These are phyloP conservation scores for Metschnikowia aberdeeniae DNA, from an alignment of 805 yeast species.

Conservation along the genomic window DNA sequence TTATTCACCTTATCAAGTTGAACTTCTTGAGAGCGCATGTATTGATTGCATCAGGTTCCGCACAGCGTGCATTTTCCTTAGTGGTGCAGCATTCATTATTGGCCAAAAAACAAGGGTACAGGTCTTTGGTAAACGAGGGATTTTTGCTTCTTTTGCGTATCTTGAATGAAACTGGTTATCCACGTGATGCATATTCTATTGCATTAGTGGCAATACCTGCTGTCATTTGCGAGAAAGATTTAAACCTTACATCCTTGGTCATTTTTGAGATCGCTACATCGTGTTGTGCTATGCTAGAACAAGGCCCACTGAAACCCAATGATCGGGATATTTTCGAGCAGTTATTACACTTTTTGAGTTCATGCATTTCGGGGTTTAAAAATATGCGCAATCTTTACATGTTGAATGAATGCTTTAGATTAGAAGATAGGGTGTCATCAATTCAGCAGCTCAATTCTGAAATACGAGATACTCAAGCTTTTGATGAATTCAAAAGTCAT, in stretches of 20 bases:
- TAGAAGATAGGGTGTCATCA: conserved; percentile 25
- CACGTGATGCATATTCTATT: conserved; percentile 42
- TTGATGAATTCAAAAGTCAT: conserved; percentile 12
- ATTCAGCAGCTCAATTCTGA: conserved; percentile 6
- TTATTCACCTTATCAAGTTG: conserved; percentile 43
- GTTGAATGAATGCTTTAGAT: conserved; percentile 36
- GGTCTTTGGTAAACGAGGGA: conserved; percentile 44
- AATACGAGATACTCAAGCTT: conserved; percentile 7
- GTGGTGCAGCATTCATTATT: conserved; percentile 47
- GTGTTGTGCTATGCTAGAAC: conserved; percentile 18
- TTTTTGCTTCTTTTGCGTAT: conserved; percentile 43
- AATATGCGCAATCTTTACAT: conserved; percentile 33
- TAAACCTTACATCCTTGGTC: conserved; percentile 33
- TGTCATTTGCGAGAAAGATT: conserved; percentile 37
- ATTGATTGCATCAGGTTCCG: conserved; percentile 39
- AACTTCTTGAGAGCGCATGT: conserved; percentile 46
- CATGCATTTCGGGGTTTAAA: conserved; percentile 44
- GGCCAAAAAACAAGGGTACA: conserved; percentile 45
- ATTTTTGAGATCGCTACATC: conserved; percentile 30
- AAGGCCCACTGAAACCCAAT: not conserved
- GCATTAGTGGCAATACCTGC: conserved; percentile 42
- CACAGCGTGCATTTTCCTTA: conserved; percentile 48
- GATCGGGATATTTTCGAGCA: conserved; percentile 23
- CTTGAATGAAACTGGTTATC: conserved; percentile 38
- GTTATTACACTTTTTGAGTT: conserved; percentile 36